Evolutionary conservation across 1,139 yeast genomes (phyloP).

Genomic region (Protomyces inouyei): DNA sequence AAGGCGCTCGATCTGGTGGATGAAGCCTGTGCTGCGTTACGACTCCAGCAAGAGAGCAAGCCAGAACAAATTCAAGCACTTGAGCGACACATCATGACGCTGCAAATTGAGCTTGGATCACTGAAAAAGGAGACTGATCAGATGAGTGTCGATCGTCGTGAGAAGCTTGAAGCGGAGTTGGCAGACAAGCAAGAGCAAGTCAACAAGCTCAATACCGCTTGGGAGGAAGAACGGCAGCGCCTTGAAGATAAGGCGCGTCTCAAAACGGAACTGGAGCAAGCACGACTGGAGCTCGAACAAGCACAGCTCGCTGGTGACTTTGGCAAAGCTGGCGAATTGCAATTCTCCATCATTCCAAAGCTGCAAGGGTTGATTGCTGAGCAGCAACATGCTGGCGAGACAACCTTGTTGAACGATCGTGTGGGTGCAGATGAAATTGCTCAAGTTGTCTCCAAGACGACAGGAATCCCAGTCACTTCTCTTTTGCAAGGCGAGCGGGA

Average conservation of each 20-base stretch:
- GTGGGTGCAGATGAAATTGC: constrained; percentile 95
- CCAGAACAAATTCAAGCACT: constrained; percentile 90
- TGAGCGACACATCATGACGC: constrained; percentile 86
- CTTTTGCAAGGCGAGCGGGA: constrained; percentile 93
- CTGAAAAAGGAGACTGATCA: constrained; percentile 87
- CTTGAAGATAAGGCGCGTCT: constrained; percentile 73
- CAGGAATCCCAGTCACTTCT: constrained; percentile 92
- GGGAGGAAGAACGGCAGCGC: constrained; percentile 72
- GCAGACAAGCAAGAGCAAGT: constrained; percentile 60
- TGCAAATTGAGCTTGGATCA: constrained; percentile 90
- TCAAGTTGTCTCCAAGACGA: constrained; percentile 82
- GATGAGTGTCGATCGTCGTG: constrained; percentile 68
- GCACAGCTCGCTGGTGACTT: constrained; percentile 81
- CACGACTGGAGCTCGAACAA: constrained; percentile 73
- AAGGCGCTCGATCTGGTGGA: constrained; percentile 81
- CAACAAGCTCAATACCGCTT: constrained; percentile 63
- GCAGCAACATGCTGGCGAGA: constrained; percentile 35
- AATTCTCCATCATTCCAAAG: constrained; percentile 78
- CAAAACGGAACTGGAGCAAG: constrained; percentile 76
- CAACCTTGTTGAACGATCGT: constrained; percentile 71
- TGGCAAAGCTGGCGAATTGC: constrained; percentile 81
- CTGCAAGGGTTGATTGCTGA: constrained; percentile 59
- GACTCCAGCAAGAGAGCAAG: constrained; percentile 92
- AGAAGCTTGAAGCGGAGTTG: constrained; percentile 59
- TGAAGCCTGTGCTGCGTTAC: constrained; percentile 91